Percentiles rank a stretch among this genome's conserved stretches.
Evolutionary conservation across 1,284 basidiomycete genomes (phyloP).

Genomic region (Leccinum fallax): DNA sequence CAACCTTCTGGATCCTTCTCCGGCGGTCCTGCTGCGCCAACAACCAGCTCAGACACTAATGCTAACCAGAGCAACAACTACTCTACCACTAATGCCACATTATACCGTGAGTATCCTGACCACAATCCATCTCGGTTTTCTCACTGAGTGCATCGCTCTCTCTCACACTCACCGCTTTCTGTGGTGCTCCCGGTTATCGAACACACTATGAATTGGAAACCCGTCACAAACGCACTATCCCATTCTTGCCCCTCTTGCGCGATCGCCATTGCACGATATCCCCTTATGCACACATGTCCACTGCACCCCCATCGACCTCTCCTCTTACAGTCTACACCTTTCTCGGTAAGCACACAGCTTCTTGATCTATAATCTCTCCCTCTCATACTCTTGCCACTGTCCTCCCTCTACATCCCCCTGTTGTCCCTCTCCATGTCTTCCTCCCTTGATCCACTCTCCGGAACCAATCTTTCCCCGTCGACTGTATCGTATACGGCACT

Average conservation of each 20-base stretch:
- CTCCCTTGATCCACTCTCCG: not conserved
- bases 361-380: not conserved
- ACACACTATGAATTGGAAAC: not conserved
- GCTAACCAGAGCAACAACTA: not conserved
- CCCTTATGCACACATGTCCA: slow-evolving; percentile 11
- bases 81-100: slow-evolving; percentile 26
- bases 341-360: slow-evolving; percentile 27
- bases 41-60: not conserved
- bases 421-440: slow-evolving; percentile 22
- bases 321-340: slow-evolving; percentile 33
- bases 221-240: not conserved
- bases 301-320: slow-evolving; percentile 2
- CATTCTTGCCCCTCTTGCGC: slow-evolving; percentile 2
- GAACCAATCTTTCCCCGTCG: slow-evolving; percentile 4
- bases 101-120: slow-evolving; percentile 29
- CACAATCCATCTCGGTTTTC: slow-evolving; percentile 15
- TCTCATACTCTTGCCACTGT: slow-evolving; percentile 9
- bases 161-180: slow-evolving; percentile 13
- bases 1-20: not conserved
- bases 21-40: not conserved
- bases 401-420: not conserved
- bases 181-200: not conserved
- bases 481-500: slow-evolving; percentile 31
- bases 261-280: slow-evolving; percentile 7
- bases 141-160: slow-evolving; percentile 17